Conservation (phyloP, 345 rosid species). For the Mallotus nudiflorus region DNA sequence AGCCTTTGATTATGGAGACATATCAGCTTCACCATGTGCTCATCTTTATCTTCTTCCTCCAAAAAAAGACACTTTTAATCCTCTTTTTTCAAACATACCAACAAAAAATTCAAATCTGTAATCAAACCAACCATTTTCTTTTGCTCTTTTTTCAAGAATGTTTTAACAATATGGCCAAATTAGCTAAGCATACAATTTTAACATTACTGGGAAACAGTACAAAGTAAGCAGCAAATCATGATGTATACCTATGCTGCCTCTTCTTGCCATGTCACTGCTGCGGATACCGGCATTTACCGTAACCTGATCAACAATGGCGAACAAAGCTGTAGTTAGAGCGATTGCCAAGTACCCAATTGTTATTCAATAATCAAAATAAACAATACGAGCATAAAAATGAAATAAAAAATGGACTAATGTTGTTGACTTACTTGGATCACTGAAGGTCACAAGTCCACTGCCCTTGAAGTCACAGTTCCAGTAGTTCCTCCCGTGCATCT, state of each 20-base stretch:
- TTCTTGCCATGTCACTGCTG: constrained; percentile 38
- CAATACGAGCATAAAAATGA: background rate
- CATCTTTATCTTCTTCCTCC: constrained; percentile 13
- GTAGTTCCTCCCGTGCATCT: constrained; percentile 70
- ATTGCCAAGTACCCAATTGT: too few relatives aligned
- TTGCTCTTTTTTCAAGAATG: background rate
- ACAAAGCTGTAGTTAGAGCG: background rate
- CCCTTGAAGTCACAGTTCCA: constrained; percentile 80
- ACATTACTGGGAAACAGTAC: background rate
- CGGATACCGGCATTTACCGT: constrained; percentile 56
- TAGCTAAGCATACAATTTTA: background rate
- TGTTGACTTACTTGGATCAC: constrained; percentile 54
- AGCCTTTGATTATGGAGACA: constrained; percentile 37
- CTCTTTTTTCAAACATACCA: constrained; percentile 7
- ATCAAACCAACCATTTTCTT: background rate
- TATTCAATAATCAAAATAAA: background rate
- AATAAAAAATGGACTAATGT: background rate
- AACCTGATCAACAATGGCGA: constrained; percentile 36
- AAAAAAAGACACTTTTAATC: constrained; percentile 12
- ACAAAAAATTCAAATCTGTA: constrained; percentile 22
- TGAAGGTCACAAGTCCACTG: constrained; percentile 61
- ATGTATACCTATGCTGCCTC: background rate
- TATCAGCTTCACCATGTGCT: constrained; percentile 16
- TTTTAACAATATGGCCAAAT: background rate
- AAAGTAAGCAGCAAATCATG: constrained; percentile 10